These are phyloP conservation scores for Backusella tuberculispora DNA, from an alignment of 192 early-diverging fungal species.

Conservation along the genomic window DNA sequence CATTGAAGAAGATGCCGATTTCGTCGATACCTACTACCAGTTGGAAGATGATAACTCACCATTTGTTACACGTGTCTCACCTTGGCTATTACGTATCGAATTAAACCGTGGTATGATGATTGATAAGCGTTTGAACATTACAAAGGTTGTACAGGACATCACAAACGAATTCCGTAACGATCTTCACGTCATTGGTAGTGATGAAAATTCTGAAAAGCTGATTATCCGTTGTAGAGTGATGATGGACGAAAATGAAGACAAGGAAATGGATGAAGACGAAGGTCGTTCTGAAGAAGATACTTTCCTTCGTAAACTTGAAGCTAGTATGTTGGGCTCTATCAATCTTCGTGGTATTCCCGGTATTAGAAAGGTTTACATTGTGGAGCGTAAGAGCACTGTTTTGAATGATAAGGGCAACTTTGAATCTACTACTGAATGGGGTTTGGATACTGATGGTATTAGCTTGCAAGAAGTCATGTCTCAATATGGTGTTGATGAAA, in stretches of 20 bases:
- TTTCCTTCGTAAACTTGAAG: slow-evolving; percentile 86
- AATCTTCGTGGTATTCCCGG: slow-evolving; percentile 87
- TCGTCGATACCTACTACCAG: slow-evolving; percentile 84
- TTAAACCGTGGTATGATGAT: slow-evolving; percentile 81
- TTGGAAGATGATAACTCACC: slow-evolving; percentile 79
- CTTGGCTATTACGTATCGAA: slow-evolving; percentile 79
- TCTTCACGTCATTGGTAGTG: slow-evolving; percentile 80
- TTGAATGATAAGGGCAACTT: slow-evolving; percentile 68
- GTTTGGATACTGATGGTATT: slow-evolving; percentile 93
- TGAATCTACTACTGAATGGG: slow-evolving; percentile 66
- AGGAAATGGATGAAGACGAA: slow-evolving; percentile 68
- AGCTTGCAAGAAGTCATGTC: slow-evolving; percentile 88
- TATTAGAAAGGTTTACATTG: slow-evolving; percentile 87
- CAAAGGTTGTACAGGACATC: slow-evolving; percentile 80
- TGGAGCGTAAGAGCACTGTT: slow-evolving; percentile 52
- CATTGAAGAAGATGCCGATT: slow-evolving; percentile 87
- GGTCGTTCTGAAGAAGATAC: slow-evolving; percentile 76
- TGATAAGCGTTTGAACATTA: slow-evolving; percentile 89
- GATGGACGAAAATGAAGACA: slow-evolving; percentile 62
- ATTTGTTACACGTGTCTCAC: slow-evolving; percentile 60
- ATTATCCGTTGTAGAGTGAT: slow-evolving; percentile 89
- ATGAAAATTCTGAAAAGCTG: slow-evolving; percentile 90
- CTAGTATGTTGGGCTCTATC: slow-evolving; percentile 84
- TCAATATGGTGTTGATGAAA: slow-evolving; percentile 81
- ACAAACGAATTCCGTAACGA: slow-evolving; percentile 79